Evolutionary conservation across 148 eudicot genomes (phyloP).

Genomic region (Fagopyrum esculentum): DNA sequence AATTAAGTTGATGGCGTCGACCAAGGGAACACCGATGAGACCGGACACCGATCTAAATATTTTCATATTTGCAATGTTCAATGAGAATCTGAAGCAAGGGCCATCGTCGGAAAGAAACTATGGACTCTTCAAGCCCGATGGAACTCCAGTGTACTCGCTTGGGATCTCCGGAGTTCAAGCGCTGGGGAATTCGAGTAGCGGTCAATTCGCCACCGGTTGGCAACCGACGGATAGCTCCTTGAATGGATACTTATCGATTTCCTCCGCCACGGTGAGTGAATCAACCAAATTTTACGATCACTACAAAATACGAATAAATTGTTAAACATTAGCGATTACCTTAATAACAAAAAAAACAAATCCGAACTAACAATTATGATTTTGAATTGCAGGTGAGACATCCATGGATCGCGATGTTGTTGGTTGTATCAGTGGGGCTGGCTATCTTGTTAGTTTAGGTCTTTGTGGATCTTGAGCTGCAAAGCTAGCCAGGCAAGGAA

Average conservation of each 20-base stretch:
- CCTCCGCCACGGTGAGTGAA: conserved; percentile 49
- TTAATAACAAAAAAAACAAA: background rate
- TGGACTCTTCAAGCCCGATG: conserved; percentile 16
- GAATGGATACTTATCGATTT: conserved; percentile 60
- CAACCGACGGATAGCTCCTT: conserved; percentile 26
- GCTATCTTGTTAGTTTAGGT: conserved; percentile 1
- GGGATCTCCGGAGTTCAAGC: conserved; percentile 33
- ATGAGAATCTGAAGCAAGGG: conserved; percentile 20
- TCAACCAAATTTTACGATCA: background rate
- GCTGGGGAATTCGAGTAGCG: conserved; percentile 20
- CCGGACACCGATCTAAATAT: conserved; percentile 10
- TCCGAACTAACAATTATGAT: background rate
- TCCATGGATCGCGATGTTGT: background rate
- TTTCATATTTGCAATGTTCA: conserved; percentile 16
- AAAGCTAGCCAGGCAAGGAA: conserved; percentile 2
- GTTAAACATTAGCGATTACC: background rate
- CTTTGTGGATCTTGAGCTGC: conserved; percentile 6
- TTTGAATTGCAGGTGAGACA: conserved; percentile 11
- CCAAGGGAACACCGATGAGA: conserved; percentile 30
- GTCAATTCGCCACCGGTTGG: background rate
- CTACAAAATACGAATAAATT: background rate
- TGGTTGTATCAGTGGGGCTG: background rate
- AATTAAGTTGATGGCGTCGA: background rate
- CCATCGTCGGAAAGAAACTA: conserved; percentile 20
- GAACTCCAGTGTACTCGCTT: conserved; percentile 51